Percentiles rank a stretch among this genome's conserved stretches.
Conservation (phyloP, 148 eudicot species). For the Camellia sinensis region DNA sequence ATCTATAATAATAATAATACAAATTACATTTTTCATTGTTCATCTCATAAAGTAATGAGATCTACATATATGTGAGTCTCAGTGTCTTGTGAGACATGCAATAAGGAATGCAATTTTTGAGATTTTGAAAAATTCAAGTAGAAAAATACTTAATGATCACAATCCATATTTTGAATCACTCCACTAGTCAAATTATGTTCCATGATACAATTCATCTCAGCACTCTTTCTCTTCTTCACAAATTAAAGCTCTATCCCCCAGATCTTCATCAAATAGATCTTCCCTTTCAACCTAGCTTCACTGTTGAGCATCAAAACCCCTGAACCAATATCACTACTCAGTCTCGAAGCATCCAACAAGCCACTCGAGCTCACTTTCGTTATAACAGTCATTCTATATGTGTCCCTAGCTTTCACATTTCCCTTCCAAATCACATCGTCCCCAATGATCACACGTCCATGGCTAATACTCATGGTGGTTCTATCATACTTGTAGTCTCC, state of each 20-base stretch:
- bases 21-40: too few species aligned
- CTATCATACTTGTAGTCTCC: slow-evolving; percentile 16
- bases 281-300: slow-evolving; percentile 21
- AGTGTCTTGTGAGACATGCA: too few species aligned
- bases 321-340: slow-evolving; percentile 14
- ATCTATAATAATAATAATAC: too few species aligned
- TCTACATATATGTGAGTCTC: too few species aligned
- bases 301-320: slow-evolving; percentile 21
- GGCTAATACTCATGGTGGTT: slow-evolving; percentile 13
- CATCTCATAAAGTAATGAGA: too few species aligned
- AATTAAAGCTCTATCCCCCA: not conserved
- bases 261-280: slow-evolving; percentile 19
- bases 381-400: slow-evolving; percentile 12
- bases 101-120: too few species aligned
- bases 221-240: slow-evolving; percentile 20
- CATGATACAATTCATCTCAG: slow-evolving; percentile 27
- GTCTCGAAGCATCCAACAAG: not conserved
- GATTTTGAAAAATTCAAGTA: too few species aligned
- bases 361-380: not conserved
- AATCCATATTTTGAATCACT: slow-evolving; percentile 20
- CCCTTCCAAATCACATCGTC: slow-evolving; percentile 15
- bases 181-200: slow-evolving; percentile 19
- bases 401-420: slow-evolving; percentile 16
- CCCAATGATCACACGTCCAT: slow-evolving; percentile 22
- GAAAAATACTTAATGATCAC: not conserved